phyloP scores from a whole-genome alignment of 2,329 filamentous ascomycete species.

The Ramularia endophylla region DNA sequence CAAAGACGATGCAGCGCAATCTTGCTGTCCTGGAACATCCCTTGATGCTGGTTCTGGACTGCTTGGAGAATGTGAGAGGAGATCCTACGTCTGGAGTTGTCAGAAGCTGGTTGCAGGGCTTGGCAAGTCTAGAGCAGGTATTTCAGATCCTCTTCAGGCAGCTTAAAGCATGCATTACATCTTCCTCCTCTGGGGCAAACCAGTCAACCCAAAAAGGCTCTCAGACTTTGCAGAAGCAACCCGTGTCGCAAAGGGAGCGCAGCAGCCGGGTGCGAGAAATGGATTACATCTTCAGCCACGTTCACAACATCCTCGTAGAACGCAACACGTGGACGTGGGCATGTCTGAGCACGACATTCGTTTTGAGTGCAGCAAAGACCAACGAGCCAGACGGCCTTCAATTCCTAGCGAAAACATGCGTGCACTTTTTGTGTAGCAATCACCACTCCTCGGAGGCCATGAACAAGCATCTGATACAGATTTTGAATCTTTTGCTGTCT shows the following conservation, averaged over 20 bases:
- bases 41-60: slow-evolving; percentile 74
- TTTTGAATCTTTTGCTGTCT: slow-evolving; percentile 20
- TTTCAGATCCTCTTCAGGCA: slow-evolving; percentile 31
- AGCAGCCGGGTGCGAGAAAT: slow-evolving; percentile 51
- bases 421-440: slow-evolving; percentile 17
- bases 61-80: slow-evolving; percentile 59
- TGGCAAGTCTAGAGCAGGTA: slow-evolving; percentile 48
- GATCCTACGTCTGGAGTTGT: slow-evolving; percentile 71
- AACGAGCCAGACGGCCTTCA: slow-evolving; percentile 14
- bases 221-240: too few relatives aligned
- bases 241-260: slow-evolving; percentile 5
- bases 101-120: slow-evolving; percentile 70
- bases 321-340: slow-evolving; percentile 34
- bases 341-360: slow-evolving; percentile 13
- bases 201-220: not conserved
- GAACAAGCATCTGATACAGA: slow-evolving; percentile 13
- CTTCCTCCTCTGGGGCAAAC: not conserved
- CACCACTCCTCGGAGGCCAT: slow-evolving; percentile 9
- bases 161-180: slow-evolving; percentile 6
- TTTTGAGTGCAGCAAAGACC: not conserved
- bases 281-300: slow-evolving; percentile 62
- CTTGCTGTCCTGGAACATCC: slow-evolving; percentile 69
- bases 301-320: slow-evolving; percentile 66
- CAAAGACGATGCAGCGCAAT: slow-evolving; percentile 13
- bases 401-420: slow-evolving; percentile 19